phyloP scores from a whole-genome alignment of 129 eudicot genomes.

The Logfia minima region DNA sequence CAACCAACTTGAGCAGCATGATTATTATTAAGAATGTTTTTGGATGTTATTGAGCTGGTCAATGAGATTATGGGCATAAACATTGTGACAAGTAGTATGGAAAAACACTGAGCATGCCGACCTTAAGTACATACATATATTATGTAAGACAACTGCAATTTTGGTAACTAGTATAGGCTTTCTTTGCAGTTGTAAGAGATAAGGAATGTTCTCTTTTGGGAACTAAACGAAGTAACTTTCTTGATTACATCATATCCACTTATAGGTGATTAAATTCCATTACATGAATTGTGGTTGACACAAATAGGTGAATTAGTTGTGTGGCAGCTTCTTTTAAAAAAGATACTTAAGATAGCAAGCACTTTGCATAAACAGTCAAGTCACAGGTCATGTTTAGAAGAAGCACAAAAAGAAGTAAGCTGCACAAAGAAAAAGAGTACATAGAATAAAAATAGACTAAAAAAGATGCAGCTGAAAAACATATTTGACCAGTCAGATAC shows the following conservation, averaged over 20 bases:
- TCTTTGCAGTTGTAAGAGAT: background rate
- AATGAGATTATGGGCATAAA: background rate
- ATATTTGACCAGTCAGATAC: background rate
- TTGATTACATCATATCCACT: background rate
- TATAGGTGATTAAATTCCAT: background rate
- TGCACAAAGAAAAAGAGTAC: background rate
- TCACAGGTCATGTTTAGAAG: background rate
- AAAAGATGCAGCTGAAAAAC: background rate
- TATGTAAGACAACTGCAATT: background rate
- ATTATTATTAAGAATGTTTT: too few species aligned
- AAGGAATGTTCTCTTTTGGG: background rate
- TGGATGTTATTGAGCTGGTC: background rate
- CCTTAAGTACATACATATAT: background rate
- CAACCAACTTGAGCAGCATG: background rate
- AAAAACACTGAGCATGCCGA: background rate
- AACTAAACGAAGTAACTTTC: background rate
- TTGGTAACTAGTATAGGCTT: background rate
- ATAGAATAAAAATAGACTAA: background rate
- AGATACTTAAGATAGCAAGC: background rate
- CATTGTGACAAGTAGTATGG: background rate
- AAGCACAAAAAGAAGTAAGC: constrained; percentile 5
- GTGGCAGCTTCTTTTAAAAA: background rate
- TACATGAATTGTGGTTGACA: background rate
- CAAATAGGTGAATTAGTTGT: background rate
- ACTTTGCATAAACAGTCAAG: background rate